Percentiles rank a stretch among this genome's conserved stretches.
Evolutionary conservation across 805 yeast genomes (phyloP).

Genomic region (Candida cerambycidarum): DNA sequence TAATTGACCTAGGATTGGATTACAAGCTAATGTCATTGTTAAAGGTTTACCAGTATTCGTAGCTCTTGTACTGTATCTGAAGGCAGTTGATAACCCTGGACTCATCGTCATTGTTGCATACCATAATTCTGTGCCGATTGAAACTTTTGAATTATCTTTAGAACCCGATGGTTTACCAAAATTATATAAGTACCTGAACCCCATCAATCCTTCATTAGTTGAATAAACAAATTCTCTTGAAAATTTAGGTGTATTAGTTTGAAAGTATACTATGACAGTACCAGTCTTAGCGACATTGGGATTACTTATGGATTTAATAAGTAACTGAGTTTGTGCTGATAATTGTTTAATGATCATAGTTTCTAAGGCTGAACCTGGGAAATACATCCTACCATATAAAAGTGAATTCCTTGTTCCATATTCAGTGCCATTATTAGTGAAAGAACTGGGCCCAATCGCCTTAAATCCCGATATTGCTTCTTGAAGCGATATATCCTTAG

Average conservation of each 20-base stretch:
- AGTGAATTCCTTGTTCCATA: constrained; percentile 39
- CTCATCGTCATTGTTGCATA: constrained; percentile 79
- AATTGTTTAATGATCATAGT: constrained; percentile 77
- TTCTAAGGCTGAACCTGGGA: constrained; percentile 84
- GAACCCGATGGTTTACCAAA: constrained; percentile 46
- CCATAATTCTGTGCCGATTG: constrained; percentile 87
- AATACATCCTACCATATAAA: constrained; percentile 81
- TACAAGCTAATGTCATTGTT: constrained; percentile 80
- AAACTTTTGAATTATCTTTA: constrained; percentile 59
- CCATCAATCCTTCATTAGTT: constrained; percentile 79
- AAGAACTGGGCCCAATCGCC: constrained; percentile 47
- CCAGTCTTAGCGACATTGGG: constrained; percentile 53
- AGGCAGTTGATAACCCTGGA: constrained; percentile 85
- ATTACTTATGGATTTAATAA: constrained; percentile 75
- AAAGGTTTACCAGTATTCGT: constrained; percentile 87
- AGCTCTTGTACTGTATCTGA: constrained; percentile 82
- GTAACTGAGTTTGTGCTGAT: constrained; percentile 58
- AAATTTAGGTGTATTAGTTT: constrained; percentile 60
- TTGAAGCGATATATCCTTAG: constrained; percentile 57
- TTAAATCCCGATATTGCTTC: constrained; percentile 70
- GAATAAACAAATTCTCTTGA: constrained; percentile 78
- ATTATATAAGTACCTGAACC: constrained; percentile 77
- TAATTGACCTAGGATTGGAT: constrained; percentile 87
- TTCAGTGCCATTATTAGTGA: not conserved
- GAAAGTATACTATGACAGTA: constrained; percentile 67